phyloP scores from a whole-genome alignment of 2,329 filamentous ascomycete genomes.

The Cordyceps javanica region DNA sequence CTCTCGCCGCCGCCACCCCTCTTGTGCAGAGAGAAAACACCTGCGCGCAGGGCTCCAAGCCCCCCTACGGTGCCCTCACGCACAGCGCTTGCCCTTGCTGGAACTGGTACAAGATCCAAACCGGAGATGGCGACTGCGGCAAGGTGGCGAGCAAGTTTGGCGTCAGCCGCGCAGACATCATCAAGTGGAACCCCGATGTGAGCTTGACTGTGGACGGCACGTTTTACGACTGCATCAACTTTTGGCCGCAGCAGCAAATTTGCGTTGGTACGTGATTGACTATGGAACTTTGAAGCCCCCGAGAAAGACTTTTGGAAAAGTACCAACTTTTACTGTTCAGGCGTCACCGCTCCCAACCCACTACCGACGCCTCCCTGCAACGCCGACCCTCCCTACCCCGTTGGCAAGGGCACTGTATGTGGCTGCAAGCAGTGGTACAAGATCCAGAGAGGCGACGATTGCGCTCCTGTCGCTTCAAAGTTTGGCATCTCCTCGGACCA shows the following conservation, averaged over 20 bases:
- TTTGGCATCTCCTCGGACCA: constrained; percentile 11
- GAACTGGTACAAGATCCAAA: constrained; percentile 11
- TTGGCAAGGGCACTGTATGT: constrained; percentile 8
- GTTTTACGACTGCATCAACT: constrained; percentile 11
- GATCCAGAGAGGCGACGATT: constrained; percentile 6
- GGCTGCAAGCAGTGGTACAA: constrained; percentile 11
- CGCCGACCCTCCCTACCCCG: constrained; percentile 4
- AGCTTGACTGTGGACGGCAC: constrained; percentile 3
- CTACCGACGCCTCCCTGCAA: constrained; percentile 5
- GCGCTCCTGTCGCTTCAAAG: constrained; percentile 1
- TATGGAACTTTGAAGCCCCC: no score
- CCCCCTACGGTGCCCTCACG: constrained; percentile 2
- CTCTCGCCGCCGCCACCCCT: constrained; percentile 6
- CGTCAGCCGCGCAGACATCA: constrained; percentile 4
- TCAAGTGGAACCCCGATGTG: constrained; percentile 8
- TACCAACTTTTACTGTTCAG: background rate
- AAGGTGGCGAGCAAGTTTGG: background rate
- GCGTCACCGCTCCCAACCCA: background rate
- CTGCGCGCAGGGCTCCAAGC: background rate
- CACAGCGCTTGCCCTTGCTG: constrained; percentile 12
- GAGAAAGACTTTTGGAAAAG: no score
- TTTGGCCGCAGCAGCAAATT: constrained; percentile 9
- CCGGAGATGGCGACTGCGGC: constrained; percentile 9
- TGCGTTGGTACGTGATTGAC: constrained; percentile 9
- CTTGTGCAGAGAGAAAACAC: background rate